These are phyloP conservation scores for Pseudogymnoascus sp. DNA, from an alignment of 2,329 filamentous ascomycete genomes.

Conservation along the genomic window DNA sequence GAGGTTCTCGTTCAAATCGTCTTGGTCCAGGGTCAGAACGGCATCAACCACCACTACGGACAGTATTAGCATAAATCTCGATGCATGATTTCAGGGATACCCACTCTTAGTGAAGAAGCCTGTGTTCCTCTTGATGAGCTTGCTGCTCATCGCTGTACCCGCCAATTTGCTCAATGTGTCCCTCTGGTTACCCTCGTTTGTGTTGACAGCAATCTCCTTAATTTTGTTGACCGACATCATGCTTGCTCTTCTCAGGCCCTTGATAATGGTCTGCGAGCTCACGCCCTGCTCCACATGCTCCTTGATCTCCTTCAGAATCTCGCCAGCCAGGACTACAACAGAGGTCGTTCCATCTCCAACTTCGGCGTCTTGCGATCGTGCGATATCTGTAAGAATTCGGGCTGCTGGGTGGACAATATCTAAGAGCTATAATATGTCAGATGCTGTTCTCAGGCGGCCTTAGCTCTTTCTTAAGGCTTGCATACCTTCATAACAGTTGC, in stretches of 20 bases:
- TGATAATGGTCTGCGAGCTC: constrained; percentile 95
- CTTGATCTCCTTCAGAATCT: constrained; percentile 94
- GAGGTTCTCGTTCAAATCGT: constrained; percentile 93
- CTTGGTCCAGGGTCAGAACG: constrained; percentile 88
- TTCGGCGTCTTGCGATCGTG: constrained; percentile 96
- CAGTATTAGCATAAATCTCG: constrained; percentile 23
- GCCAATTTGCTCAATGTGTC: constrained; percentile 87
- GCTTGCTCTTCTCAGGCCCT: constrained; percentile 81
- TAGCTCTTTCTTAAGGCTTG: neutral
- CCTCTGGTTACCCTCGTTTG: constrained; percentile 70
- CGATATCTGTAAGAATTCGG: constrained; percentile 94
- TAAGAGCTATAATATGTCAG: constrained; percentile 56
- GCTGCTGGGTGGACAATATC: constrained; percentile 98
- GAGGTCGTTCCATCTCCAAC: constrained; percentile 97
- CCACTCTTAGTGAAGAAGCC: constrained; percentile 95
- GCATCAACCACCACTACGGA: constrained; percentile 88
- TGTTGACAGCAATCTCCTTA: constrained; percentile 90
- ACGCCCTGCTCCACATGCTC: constrained; percentile 95
- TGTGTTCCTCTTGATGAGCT: constrained; percentile 95
- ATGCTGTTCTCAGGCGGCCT: constrained; percentile 9
- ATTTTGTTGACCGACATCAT: constrained; percentile 96
- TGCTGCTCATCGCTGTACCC: constrained; percentile 97
- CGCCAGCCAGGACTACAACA: constrained; percentile 92
- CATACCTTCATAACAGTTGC: constrained; percentile 96
- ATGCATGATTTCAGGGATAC: constrained; percentile 24